Conservation (phyloP, 2,329 filamentous ascomycete genomes). For the Ilyonectria robusta region DNA sequence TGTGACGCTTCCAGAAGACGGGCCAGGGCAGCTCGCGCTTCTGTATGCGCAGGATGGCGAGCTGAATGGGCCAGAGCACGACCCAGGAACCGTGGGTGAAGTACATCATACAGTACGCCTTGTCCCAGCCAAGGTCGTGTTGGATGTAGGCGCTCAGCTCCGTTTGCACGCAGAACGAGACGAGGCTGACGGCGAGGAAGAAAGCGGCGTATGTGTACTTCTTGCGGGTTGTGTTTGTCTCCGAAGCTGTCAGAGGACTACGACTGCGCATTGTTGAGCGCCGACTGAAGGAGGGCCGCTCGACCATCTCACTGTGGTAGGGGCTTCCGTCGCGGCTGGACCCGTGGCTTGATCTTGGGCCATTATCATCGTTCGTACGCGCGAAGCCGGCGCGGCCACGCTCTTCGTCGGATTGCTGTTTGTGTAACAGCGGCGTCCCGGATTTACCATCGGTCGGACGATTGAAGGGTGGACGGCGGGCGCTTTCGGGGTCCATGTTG, state of each 20-base stretch:
- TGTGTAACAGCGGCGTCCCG: conserved; percentile 58
- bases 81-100: conserved; percentile 96
- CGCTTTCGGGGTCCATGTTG: conserved; percentile 59
- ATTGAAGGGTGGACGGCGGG: conserved; percentile 61
- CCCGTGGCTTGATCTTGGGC: conserved; percentile 34
- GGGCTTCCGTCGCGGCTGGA: conserved; percentile 46
- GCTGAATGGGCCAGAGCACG: conserved; percentile 88
- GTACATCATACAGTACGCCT: conserved; percentile 99
- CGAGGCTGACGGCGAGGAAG: conserved; percentile 85
- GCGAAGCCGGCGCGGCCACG: conserved; percentile 43
- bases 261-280: conserved; percentile 82
- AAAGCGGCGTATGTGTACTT: conserved; percentile 90
- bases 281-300: conserved; percentile 49
- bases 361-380: conserved; percentile 30
- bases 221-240: conserved; percentile 70
- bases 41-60: conserved; percentile 84
- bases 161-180: conserved; percentile 94
- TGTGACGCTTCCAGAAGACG: conserved; percentile 83
- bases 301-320: conserved; percentile 47
- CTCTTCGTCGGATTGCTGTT: conserved; percentile 49
- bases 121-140: conserved; percentile 92
- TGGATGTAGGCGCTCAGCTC: conserved; percentile 97
- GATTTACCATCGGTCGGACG: conserved; percentile 63
- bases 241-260: conserved; percentile 71
- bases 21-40: conserved; percentile 85